Evolutionary conservation across 2,329 filamentous ascomycete genomes (phyloP).

Genomic region (Diaporthe sp.): DNA sequence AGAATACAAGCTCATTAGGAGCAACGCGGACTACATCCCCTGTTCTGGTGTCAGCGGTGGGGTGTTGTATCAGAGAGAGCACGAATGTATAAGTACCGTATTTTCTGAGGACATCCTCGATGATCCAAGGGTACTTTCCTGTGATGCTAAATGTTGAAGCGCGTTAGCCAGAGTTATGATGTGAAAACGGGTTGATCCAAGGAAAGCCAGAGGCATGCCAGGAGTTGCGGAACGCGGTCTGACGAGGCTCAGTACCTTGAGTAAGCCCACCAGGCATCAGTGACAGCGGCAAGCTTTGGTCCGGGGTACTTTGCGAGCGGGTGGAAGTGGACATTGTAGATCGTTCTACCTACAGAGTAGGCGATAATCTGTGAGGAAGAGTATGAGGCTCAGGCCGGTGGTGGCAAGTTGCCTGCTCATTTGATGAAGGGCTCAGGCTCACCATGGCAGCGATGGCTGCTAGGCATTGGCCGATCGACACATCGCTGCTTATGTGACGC

Average conservation of each 20-base stretch:
- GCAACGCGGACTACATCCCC: slow-evolving; percentile 30
- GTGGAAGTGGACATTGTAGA: slow-evolving; percentile 21
- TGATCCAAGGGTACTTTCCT: slow-evolving; percentile 10
- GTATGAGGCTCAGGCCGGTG: neutral
- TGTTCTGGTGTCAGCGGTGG: neutral
- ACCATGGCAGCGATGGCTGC: neutral
- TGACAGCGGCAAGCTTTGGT: slow-evolving; percentile 15
- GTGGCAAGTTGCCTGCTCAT: neutral
- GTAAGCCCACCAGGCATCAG: slow-evolving; percentile 20
- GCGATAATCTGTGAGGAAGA: neutral
- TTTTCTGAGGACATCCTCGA: neutral
- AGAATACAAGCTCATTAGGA: slow-evolving; percentile 28
- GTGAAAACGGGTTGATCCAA: neutral
- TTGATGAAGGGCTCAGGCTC: neutral
- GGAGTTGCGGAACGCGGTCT: neutral
- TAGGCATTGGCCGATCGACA: neutral
- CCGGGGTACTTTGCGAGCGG: slow-evolving; percentile 25
- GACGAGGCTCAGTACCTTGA: neutral
- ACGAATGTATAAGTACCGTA: neutral
- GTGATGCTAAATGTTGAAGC: neutral
- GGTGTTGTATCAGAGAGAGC: neutral
- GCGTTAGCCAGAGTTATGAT: neutral
- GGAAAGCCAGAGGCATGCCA: neutral
- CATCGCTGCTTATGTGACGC: neutral
- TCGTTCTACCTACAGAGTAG: slow-evolving; percentile 11